phyloP scores from a whole-genome alignment of 257 asterid species.

The Lycium ferocissimum region DNA sequence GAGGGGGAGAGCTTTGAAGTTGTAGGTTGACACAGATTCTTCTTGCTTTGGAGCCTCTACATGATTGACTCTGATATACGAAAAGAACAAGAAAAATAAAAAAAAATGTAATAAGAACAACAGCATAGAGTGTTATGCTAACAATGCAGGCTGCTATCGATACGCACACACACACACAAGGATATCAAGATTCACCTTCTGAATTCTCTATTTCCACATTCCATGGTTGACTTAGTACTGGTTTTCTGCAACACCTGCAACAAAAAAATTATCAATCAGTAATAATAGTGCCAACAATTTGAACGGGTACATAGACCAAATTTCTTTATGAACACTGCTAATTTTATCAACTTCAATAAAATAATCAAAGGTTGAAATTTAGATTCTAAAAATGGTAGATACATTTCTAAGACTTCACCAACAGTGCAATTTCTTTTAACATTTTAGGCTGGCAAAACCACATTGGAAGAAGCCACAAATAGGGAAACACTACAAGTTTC shows the following conservation, averaged over 20 bases:
- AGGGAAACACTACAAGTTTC: background rate
- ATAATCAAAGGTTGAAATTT: background rate
- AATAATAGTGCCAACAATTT: background rate
- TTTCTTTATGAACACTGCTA: conserved; percentile 12
- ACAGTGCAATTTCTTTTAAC: background rate
- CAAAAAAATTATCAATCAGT: conserved; percentile 24
- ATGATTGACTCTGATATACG: conserved; percentile 47
- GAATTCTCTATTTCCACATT: conserved; percentile 57
- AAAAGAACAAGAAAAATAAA: conserved; percentile 9
- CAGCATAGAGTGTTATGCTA: background rate
- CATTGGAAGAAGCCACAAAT: conserved; percentile 23
- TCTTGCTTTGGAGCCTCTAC: conserved; percentile 51
- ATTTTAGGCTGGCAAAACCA: background rate
- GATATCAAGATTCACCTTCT: conserved; percentile 58
- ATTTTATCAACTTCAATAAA: background rate
- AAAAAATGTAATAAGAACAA: background rate
- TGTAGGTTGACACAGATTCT: conserved; percentile 48
- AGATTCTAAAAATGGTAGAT: background rate
- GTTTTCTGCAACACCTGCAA: conserved; percentile 57
- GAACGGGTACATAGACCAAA: background rate
- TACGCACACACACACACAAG: background rate
- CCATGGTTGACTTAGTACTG: conserved; percentile 42
- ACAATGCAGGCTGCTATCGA: background rate
- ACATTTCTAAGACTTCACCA: background rate
- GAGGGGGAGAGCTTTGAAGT: conserved; percentile 84